Base-by-base conservation (phyloP, 345 rosid species). In the Syzygium grande region DNA sequence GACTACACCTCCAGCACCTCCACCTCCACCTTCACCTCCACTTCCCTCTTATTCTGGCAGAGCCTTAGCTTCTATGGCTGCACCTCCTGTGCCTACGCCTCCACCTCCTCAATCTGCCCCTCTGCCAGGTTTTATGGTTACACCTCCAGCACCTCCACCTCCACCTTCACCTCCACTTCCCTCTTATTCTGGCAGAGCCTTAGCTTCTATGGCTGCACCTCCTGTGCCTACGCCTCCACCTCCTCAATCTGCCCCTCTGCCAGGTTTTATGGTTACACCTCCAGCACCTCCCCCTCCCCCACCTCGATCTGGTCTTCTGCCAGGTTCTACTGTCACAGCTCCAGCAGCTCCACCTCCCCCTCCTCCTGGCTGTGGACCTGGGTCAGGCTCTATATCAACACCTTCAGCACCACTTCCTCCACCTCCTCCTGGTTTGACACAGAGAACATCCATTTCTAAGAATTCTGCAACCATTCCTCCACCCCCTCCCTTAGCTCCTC, bases 341-440 rank as follows among this genome's bases (percentile, higher is more conserved):
- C 94, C 96, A 34, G 94, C 96, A 13, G 94, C 92, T 79, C 92
- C 92, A 87, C 90, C 94, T 52, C 95, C 94, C 38, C 98, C 96
- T 87, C 92, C 91, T 87, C 92, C 93, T 91, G 86, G 86, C 86
- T 86, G 90, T 87, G 91, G 91, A 87, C 92, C 89, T 9, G 61
- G 63, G 86, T 65, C 25, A 52, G 86, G 30, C 55, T 84, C 85
- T n/a, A n/a, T 54, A 9, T 30, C 65, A 29, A 38, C 86, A 53
- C 51, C 86, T 59, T 85, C 92, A 56, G 91, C 85, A 86, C 84
- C 89, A 61, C 38, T 49, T 43, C 68, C 92, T 84, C 41, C 84
- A 38, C 93, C 90, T 53, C 90, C 96, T 86, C 92, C 88, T 87
- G 87, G 85, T 55, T 91, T 88, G 55, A 89, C 63, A 54, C 87